Evolutionary conservation across 192 early-diverging fungal genomes (phyloP).

Genomic region (Coemansia sp.): DNA sequence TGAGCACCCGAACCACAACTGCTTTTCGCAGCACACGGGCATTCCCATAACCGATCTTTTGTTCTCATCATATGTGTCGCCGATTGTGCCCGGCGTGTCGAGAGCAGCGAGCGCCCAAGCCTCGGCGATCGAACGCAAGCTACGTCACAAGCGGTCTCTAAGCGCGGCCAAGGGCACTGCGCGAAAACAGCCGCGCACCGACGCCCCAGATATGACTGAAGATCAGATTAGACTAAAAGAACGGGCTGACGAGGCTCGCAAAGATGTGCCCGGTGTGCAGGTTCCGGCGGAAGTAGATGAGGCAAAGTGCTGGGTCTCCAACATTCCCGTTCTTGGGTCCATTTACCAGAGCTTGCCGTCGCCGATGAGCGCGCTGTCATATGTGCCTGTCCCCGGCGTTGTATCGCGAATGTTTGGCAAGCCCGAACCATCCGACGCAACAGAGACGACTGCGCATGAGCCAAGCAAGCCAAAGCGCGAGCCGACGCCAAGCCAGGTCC

Average conservation of each 20-base stretch:
- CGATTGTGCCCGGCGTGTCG: conserved; percentile 47
- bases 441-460: background rate
- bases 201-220: background rate
- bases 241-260: background rate
- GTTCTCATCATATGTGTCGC: conserved; percentile 61
- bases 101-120: conserved; percentile 38
- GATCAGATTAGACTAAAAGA: background rate
- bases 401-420: conserved; percentile 30
- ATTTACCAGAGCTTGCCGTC: conserved; percentile 34
- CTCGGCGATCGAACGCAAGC: conserved; percentile 35
- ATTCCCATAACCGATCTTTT: conserved; percentile 71
- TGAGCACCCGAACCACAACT: conserved; percentile 64
- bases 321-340: conserved; percentile 37
- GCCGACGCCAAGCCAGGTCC: conserved; percentile 35
- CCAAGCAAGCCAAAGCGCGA: conserved; percentile 13
- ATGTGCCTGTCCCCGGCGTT: conserved; percentile 30
- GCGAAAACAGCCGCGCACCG: background rate
- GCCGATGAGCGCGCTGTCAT: conserved; percentile 15
- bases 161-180: background rate
- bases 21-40: conserved; percentile 78
- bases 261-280: conserved; percentile 4
- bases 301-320: conserved; percentile 27
- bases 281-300: conserved; percentile 5
- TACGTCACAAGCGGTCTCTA: conserved; percentile 30
- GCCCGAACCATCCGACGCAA: background rate